Evolutionary conservation across 345 rosid species (phyloP).

Genomic region (Boechera stricta): DNA sequence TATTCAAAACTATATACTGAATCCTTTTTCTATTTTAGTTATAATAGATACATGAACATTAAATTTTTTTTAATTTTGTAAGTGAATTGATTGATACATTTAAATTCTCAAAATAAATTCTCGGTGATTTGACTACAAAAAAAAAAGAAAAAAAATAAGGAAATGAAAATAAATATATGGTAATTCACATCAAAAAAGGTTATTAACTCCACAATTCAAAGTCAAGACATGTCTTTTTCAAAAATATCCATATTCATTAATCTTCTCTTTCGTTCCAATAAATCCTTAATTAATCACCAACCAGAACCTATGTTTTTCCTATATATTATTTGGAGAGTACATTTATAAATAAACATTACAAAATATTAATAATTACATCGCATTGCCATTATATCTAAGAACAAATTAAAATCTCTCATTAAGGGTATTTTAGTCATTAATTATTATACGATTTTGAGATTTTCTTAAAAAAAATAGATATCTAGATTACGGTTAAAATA

Average conservation of each 20-base stretch:
- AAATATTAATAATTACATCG: too few relatives aligned
- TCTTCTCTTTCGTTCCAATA: not conserved
- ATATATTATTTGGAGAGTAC: too few relatives aligned
- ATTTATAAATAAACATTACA: too few relatives aligned
- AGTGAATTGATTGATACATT: not conserved
- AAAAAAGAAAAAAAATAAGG: not conserved
- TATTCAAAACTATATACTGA: not conserved
- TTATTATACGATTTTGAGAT: too few relatives aligned
- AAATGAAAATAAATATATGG: not conserved
- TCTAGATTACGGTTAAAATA: too few relatives aligned
- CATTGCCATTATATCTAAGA: too few relatives aligned
- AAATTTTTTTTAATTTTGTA: not conserved
- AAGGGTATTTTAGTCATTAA: too few relatives aligned
- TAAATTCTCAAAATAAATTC: not conserved
- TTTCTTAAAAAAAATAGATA: too few relatives aligned
- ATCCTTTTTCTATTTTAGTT: not conserved
- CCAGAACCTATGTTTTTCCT: not conserved
- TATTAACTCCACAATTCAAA: constrained; percentile 5
- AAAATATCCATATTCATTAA: constrained; percentile 6
- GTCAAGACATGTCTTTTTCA: not conserved
- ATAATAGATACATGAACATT: not conserved
- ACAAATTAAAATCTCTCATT: too few relatives aligned
- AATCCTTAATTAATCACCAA: constrained; percentile 15
- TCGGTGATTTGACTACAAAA: not conserved
- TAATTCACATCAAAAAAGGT: not conserved